These are phyloP conservation scores for Macrolepiota dolichaula DNA, from an alignment of 768 basidiomycete species.

Conservation along the genomic window DNA sequence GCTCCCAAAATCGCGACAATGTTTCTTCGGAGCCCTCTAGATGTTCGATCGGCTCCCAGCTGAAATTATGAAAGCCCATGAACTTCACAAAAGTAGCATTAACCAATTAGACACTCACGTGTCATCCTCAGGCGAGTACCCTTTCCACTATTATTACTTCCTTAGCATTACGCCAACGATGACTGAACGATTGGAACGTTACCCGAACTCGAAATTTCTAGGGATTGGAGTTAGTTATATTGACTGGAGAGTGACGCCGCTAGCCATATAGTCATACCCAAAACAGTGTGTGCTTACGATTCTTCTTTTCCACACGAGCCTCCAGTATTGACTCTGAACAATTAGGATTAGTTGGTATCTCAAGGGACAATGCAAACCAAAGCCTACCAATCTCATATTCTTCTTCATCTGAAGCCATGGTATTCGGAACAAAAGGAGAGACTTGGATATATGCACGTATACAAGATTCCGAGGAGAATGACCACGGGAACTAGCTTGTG, in stretches of 20 bases:
- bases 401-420: slow-evolving; percentile 31
- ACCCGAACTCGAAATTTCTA: slow-evolving; percentile 63
- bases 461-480: not conserved
- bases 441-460: not conserved
- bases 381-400: slow-evolving; percentile 70
- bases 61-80: slow-evolving; percentile 20
- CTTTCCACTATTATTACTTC: slow-evolving; percentile 51
- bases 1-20: slow-evolving; percentile 48
- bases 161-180: not conserved
- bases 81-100: not conserved
- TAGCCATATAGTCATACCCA: slow-evolving; percentile 43
- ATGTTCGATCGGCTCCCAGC: slow-evolving; percentile 67
- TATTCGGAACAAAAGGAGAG: slow-evolving; percentile 14
- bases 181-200: slow-evolving; percentile 18
- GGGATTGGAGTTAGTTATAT: not conserved
- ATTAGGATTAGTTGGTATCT: slow-evolving; percentile 4
- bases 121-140: slow-evolving; percentile 47
- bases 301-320: slow-evolving; percentile 47
- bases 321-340: slow-evolving; percentile 47
- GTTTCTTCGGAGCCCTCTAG: slow-evolving; percentile 58
- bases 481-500: too few relatives aligned
- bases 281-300: slow-evolving; percentile 40
- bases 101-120: slow-evolving; percentile 43
- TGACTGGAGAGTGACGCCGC: slow-evolving; percentile 10
- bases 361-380: not conserved